phyloP scores from a whole-genome alignment of 306 rosid genomes.

The Boehmeria nivea region DNA sequence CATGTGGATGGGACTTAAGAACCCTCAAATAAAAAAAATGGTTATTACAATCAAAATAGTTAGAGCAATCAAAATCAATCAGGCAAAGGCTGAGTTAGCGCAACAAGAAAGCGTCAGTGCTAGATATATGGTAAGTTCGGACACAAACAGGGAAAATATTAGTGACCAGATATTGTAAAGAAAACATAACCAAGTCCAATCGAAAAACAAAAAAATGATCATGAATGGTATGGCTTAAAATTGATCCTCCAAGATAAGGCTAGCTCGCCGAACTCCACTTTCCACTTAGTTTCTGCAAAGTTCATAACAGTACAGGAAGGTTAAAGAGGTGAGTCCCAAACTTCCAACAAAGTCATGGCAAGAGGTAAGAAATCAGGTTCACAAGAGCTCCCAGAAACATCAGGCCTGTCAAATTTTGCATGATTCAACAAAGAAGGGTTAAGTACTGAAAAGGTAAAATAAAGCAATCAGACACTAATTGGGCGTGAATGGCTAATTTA shows the following conservation, averaged over 20 bases:
- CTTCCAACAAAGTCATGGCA: conserved; percentile 99
- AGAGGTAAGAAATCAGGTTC: conserved; percentile 97
- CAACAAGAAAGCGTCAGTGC: conserved; percentile 34
- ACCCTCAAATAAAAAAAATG: conserved; percentile 24
- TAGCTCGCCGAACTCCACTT: conserved; percentile 35
- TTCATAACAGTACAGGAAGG: conserved; percentile 98
- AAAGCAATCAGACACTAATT: conserved; percentile 14
- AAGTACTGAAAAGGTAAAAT: conserved; percentile 42
- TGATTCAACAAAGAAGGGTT: conserved; percentile 52
- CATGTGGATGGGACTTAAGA: conserved; percentile 11
- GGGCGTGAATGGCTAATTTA: conserved; percentile 7
- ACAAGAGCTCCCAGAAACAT: conserved; percentile 98
- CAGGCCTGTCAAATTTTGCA: conserved; percentile 89
- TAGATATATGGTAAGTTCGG: conserved; percentile 32
- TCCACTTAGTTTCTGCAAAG: conserved; percentile 84
- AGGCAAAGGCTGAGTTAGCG: no score
- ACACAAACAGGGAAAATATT: conserved; percentile 32
- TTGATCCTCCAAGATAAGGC: conserved; percentile 41
- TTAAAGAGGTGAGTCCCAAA: conserved; percentile 99
- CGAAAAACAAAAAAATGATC: conserved; percentile 32
- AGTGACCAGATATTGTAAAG: conserved; percentile 44
- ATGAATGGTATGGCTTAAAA: conserved; percentile 28
- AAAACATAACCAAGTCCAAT: conserved; percentile 42
- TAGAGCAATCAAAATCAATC: conserved; percentile 37
- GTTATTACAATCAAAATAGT: conserved; percentile 37